phyloP scores from a whole-genome alignment of 352 stramenopile species.

The Phytophthora foliorum region DNA sequence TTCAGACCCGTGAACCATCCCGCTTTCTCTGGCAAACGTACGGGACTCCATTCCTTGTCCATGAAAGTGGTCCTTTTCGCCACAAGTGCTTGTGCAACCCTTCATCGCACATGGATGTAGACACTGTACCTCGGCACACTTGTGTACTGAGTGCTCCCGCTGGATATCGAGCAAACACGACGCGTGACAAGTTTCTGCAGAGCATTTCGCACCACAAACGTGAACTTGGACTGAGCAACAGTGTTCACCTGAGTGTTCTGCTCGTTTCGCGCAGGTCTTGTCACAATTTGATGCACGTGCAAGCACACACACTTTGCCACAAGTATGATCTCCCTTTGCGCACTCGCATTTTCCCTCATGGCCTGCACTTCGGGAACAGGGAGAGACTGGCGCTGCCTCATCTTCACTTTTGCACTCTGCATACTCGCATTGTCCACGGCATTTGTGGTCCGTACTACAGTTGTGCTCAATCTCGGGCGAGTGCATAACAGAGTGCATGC shows the following conservation, averaged over 20 bases:
- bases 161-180: slow-evolving; percentile 59
- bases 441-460: slow-evolving; percentile 58
- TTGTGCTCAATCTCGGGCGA: slow-evolving; percentile 39
- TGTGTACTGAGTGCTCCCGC: slow-evolving; percentile 54
- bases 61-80: slow-evolving; percentile 66
- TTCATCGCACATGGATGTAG: slow-evolving; percentile 59
- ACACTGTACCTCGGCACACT: slow-evolving; percentile 62
- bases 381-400: slow-evolving; percentile 7
- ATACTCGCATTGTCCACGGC: slow-evolving; percentile 52
- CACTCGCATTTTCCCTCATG: slow-evolving; percentile 75
- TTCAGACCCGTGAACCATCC: slow-evolving; percentile 2
- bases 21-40: slow-evolving; percentile 32
- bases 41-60: slow-evolving; percentile 27
- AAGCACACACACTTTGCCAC: slow-evolving; percentile 42
- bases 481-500: slow-evolving; percentile 56
- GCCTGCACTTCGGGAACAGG: slow-evolving; percentile 52
- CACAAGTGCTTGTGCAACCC: slow-evolving; percentile 49
- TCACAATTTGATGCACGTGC: slow-evolving; percentile 55
- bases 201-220: slow-evolving; percentile 57
- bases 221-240: slow-evolving; percentile 65
- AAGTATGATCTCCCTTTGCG: slow-evolving; percentile 64
- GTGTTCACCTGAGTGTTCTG: slow-evolving; percentile 46
- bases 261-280: slow-evolving; percentile 43
- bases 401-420: slow-evolving; percentile 21
- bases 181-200: slow-evolving; percentile 41